These are phyloP conservation scores for Torulaspora maleeae DNA, from an alignment of 805 yeast genomes.

Conservation along the genomic window DNA sequence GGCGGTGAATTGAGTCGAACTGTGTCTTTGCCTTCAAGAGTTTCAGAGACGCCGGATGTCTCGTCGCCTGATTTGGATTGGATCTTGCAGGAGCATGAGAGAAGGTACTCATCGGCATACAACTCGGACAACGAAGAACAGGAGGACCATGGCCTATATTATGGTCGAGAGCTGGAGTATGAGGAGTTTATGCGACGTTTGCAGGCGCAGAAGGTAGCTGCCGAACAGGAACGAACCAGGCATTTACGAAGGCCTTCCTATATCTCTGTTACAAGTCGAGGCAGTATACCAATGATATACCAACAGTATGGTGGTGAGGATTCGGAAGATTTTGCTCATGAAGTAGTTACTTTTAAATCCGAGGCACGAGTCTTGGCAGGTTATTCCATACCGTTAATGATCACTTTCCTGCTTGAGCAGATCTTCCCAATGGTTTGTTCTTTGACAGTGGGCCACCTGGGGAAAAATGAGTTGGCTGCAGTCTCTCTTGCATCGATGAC, in stretches of 20 bases:
- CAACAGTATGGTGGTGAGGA: constrained; percentile 25
- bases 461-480: constrained; percentile 75
- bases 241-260: constrained; percentile 26
- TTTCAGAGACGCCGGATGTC: constrained; percentile 33
- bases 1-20: constrained; percentile 40
- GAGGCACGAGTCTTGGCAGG: constrained; percentile 37
- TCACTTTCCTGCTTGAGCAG: constrained; percentile 69
- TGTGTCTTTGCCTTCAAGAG: constrained; percentile 40
- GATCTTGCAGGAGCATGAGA: constrained; percentile 39
- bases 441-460: constrained; percentile 77
- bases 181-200: constrained; percentile 33
- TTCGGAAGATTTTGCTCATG: constrained; percentile 31
- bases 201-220: constrained; percentile 23
- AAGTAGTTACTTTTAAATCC: constrained; percentile 35
- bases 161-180: constrained; percentile 27
- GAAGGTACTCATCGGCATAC: constrained; percentile 35
- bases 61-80: constrained; percentile 38
- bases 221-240: constrained; percentile 8
- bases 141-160: constrained; percentile 13
- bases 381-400: constrained; percentile 50
- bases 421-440: constrained; percentile 76
- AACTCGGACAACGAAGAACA: constrained; percentile 25
- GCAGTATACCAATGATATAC: constrained; percentile 33
- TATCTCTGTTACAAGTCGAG: constrained; percentile 30
- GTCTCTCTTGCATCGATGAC: constrained; percentile 82